Conservation (phyloP, 768 basidiomycete species). For the Hygrophoropsis aurantiaca region DNA sequence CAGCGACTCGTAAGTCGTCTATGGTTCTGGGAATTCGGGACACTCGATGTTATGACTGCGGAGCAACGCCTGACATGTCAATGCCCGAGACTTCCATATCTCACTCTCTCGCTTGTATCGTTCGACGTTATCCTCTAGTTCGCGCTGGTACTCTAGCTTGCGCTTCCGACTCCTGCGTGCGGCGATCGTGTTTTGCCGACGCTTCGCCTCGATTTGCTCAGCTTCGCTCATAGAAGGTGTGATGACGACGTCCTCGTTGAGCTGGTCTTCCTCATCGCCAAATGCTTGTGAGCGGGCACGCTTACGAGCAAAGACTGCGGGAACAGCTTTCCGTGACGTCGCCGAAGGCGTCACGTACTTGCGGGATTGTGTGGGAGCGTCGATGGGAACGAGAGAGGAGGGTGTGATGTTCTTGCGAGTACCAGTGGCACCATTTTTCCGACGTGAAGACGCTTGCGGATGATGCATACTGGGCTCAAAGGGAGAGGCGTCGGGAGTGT, state of each 20-base stretch:
- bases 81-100: constrained; percentile 59
- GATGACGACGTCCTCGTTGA: constrained; percentile 39
- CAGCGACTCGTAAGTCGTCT: constrained; percentile 8
- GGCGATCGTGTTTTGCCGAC: constrained; percentile 82
- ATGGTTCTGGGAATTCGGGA: constrained; percentile 44
- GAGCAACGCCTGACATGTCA: constrained; percentile 49
- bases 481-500: constrained; percentile 33
- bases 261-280: constrained; percentile 52
- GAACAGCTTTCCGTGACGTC: constrained; percentile 79
- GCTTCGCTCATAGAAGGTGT: constrained; percentile 50
- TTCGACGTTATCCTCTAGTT: constrained; percentile 59
- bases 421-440: constrained; percentile 50
- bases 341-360: constrained; percentile 70
- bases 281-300: constrained; percentile 50
- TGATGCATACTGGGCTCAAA: constrained; percentile 18
- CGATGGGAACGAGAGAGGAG: constrained; percentile 60
- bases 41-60: constrained; percentile 56
- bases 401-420: constrained; percentile 72
- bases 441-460: constrained; percentile 27
- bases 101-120: constrained; percentile 57
- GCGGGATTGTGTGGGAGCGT: constrained; percentile 79
- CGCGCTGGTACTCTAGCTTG: constrained; percentile 67
- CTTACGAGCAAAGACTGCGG: constrained; percentile 68
- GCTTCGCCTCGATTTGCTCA: constrained; percentile 75
- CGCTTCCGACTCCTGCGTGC: constrained; percentile 78